Percentiles rank a stretch among this genome's conserved stretches.
Evolutionary conservation across 2,329 filamentous ascomycete genomes (phyloP).

Genomic region (Hyphodiscus sp.): DNA sequence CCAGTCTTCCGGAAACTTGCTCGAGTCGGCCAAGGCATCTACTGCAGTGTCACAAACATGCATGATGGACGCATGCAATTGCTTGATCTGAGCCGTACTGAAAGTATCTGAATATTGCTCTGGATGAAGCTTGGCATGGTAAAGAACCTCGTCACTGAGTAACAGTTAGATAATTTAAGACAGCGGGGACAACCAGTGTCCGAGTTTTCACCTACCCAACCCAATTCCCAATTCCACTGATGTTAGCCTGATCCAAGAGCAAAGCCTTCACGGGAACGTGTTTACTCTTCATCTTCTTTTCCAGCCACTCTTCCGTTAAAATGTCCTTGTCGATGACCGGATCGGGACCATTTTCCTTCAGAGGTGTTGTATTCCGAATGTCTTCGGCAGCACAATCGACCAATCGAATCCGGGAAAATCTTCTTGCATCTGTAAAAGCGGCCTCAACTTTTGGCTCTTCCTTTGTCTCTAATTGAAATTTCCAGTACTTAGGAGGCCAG

Average conservation of each 20-base stretch:
- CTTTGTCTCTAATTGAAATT: conserved; percentile 68
- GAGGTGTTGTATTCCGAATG: conserved; percentile 69
- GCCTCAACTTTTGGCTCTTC: conserved; percentile 49
- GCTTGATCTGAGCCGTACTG: conserved; percentile 60
- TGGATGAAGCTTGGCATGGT: conserved; percentile 81
- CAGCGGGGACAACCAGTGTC: background rate
- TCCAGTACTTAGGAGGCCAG: conserved; percentile 90
- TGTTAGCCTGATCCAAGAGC: conserved; percentile 77
- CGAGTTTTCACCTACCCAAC: conserved; percentile 52
- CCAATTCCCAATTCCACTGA: conserved; percentile 96
- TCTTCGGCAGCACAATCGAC: conserved; percentile 72
- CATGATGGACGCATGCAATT: conserved; percentile 65
- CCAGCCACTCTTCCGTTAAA: conserved; percentile 71
- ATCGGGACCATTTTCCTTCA: conserved; percentile 91
- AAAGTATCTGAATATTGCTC: conserved; percentile 90
- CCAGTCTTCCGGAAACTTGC: conserved; percentile 81
- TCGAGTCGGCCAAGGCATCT: conserved; percentile 72
- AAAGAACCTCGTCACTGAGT: conserved; percentile 75
- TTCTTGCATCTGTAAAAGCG: conserved; percentile 78
- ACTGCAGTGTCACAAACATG: conserved; percentile 77
- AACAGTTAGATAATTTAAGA: background rate
- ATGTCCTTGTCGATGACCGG: conserved; percentile 75
- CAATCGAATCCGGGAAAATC: conserved; percentile 73
- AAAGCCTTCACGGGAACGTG: conserved; percentile 86
- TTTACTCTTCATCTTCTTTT: conserved; percentile 63